phyloP scores from a whole-genome alignment of 371 early-diverging fungal genomes.

The Rhizopus microsporus region DNA sequence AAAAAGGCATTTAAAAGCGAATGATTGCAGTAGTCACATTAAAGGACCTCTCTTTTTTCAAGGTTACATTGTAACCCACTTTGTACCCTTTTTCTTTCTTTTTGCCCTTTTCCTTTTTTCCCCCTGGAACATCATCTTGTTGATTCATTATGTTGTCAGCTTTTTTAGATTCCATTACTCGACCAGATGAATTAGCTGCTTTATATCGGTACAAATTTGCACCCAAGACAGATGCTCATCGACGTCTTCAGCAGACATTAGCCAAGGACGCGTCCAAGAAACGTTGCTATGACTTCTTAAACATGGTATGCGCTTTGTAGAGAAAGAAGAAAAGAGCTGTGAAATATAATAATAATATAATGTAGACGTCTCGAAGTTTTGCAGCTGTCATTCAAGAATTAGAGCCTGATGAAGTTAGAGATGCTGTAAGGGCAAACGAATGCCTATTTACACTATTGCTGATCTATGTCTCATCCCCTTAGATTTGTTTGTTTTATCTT shows the following conservation, averaged over 20 bases:
- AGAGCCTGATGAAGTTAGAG: constrained; percentile 78
- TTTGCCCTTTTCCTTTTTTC: constrained; percentile 1
- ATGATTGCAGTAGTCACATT: too few relatives aligned
- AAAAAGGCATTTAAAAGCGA: background rate
- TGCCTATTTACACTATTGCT: too few relatives aligned
- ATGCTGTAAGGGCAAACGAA: constrained; percentile 57
- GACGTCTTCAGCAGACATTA: constrained; percentile 46
- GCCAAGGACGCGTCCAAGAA: constrained; percentile 61
- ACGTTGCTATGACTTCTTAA: constrained; percentile 88
- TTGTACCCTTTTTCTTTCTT: constrained; percentile 11
- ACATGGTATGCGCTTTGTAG: constrained; percentile 43
- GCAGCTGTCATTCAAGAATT: constrained; percentile 94
- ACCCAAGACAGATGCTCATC: constrained; percentile 54
- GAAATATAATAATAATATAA: background rate
- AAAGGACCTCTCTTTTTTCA: background rate
- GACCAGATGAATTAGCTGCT: constrained; percentile 87
- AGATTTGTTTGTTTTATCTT: constrained; percentile 91
- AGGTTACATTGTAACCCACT: background rate
- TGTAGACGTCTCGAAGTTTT: constrained; percentile 91
- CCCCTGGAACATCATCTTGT: background rate
- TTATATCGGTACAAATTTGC: constrained; percentile 76
- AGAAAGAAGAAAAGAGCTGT: background rate
- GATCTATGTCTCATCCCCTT: background rate
- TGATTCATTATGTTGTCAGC: constrained; percentile 23
- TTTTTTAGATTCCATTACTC: constrained; percentile 67